Base-by-base conservation (phyloP, 768 basidiomycete genomes). In the Termitomyces titanicus region DNA sequence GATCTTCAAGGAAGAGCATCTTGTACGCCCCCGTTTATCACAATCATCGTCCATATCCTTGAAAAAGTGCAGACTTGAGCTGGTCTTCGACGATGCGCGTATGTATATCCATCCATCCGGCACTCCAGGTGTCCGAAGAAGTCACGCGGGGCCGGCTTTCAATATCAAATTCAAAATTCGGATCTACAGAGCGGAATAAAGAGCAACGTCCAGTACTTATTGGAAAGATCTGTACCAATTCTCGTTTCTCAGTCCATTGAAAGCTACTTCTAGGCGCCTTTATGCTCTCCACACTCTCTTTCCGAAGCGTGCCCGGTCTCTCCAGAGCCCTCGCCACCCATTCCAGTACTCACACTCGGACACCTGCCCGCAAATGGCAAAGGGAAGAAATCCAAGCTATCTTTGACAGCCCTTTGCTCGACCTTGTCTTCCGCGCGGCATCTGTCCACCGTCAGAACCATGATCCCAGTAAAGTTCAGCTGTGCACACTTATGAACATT, bases 401-500 rank as follows among this genome's bases (percentile, higher is more conserved):
- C 53, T 98, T 92, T 66, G 84, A 97, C 69, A 77, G 78, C 4
- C 92, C 96, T 7, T 70, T 98, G 49, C 81, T 98, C 63, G 90
- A 94, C 43, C 86, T 96, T 51, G 86, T 96, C 57, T 98, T 89
- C 70, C 83, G 84, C 48, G 88, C 96, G 34, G 91, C 94, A 13
- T 70, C 82, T 3, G 81, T 95, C 11, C 96, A 98, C 70, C 79
- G 95, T 60, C 80, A 86, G 65, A 77, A 89, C 69, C 93, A 97
- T 62, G 89, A 95, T 72, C 87, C 94, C 31, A 79, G 72, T 63
- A 93, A 97, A 77, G 84, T 98, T 29, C 96, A 98, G 72, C 80
- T 98, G 31, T 98, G 95, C 64, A 98, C 96, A 4, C 79, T 98
- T 29, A 94, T 98, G 89, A 98, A 98, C 69, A 98, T 98, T 72